These are phyloP conservation scores for Vaccinium corymbosum DNA, from an alignment of 148 eudicot genomes.

Conservation along the genomic window DNA sequence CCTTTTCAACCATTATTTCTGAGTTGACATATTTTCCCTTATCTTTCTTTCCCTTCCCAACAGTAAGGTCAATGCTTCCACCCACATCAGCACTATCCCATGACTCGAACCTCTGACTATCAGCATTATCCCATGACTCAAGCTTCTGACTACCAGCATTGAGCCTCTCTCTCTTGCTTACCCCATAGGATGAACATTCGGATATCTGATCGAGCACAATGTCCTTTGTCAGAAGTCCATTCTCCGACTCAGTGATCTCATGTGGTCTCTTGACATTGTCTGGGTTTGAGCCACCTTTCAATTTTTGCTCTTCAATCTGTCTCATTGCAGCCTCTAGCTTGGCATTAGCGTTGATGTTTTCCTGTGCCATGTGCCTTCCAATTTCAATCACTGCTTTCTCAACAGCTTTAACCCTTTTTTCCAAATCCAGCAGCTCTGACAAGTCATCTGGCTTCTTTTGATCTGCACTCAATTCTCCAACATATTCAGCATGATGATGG, in stretches of 20 bases:
- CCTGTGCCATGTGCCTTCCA: constrained; percentile 44
- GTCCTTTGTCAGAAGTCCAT: constrained; percentile 63
- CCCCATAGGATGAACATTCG: constrained; percentile 57
- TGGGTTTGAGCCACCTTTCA: constrained; percentile 48
- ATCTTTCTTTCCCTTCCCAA: constrained; percentile 39
- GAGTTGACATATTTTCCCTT: constrained; percentile 37
- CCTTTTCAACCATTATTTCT: constrained; percentile 52
- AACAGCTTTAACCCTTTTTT: constrained; percentile 52
- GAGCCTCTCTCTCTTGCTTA: constrained; percentile 31
- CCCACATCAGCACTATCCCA: constrained; percentile 68
- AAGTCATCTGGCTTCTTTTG: constrained; percentile 19
- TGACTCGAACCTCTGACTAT: constrained; percentile 53
- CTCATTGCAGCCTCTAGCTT: constrained; percentile 56
- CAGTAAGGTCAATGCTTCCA: constrained; percentile 53
- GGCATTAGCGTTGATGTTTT: constrained; percentile 41
- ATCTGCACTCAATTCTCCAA: constrained; percentile 24
- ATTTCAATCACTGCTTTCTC: constrained; percentile 53
- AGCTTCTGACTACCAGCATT: constrained; percentile 44
- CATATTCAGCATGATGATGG: constrained; percentile 18
- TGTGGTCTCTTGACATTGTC: constrained; percentile 33
- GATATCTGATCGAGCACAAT: constrained; percentile 84
- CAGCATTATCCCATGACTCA: constrained; percentile 66
- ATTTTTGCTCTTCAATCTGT: constrained; percentile 51
- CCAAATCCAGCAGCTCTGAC: constrained; percentile 49
- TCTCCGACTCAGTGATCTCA: constrained; percentile 45